A percentile compares a stretch with the other conserved stretches of the same genome.
Evolutionary conservation across 23 red algal genomes (phyloP).

Genomic region (Gracilariopsis chorda): DNA sequence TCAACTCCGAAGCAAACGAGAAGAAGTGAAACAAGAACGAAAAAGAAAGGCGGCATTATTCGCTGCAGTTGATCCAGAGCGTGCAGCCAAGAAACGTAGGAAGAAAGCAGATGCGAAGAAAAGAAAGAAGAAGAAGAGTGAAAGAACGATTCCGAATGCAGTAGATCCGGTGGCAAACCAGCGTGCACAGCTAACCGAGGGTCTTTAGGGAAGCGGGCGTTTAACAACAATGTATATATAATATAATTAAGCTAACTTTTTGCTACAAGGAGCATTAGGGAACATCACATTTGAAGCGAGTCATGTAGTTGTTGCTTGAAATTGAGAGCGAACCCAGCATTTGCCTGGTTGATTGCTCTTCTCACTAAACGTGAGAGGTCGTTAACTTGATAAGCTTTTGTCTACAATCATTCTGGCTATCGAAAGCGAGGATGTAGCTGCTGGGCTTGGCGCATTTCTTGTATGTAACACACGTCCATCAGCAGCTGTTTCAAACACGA

Average conservation of each 20-base stretch:
- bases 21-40: neutral
- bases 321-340: too few species aligned
- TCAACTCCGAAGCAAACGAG: neutral
- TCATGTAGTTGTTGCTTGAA: too few species aligned
- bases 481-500: slow-evolving; percentile 66
- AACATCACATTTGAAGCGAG: too few species aligned
- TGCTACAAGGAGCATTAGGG: too few species aligned
- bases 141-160: neutral
- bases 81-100: slow-evolving; percentile 36
- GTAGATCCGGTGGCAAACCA: neutral
- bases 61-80: slow-evolving; percentile 41
- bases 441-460: slow-evolving; percentile 87
- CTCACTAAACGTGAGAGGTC: too few species aligned
- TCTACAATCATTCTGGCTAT: slow-evolving; percentile 74
- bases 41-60: slow-evolving; percentile 51
- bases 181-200: neutral
- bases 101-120: neutral
- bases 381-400: too few species aligned
- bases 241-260: too few species aligned
- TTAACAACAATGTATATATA: too few species aligned
- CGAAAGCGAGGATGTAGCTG: slow-evolving; percentile 72
- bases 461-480: slow-evolving; percentile 66
- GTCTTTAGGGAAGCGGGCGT: too few species aligned
- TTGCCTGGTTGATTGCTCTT: too few species aligned
- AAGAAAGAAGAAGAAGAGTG: neutral